Percentiles rank a stretch among this genome's conserved stretches.
These are phyloP conservation scores for Epichloe glyceriae DNA, from an alignment of 2,329 filamentous ascomycete species.

Conservation along the genomic window DNA sequence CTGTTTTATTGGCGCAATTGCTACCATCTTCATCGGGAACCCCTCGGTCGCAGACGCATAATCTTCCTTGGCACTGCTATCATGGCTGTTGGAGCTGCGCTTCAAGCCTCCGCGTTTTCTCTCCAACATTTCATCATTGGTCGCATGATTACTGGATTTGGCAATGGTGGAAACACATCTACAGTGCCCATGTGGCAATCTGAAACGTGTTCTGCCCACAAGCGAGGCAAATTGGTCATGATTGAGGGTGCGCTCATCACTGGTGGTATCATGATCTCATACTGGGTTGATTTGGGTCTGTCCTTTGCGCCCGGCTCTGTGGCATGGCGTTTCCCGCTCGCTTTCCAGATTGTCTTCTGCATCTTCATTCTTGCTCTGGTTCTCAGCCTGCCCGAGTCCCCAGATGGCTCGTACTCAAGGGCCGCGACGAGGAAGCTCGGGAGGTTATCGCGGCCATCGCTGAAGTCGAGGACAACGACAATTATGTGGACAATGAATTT, in stretches of 20 bases:
- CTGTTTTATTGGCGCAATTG: slow-evolving; percentile 50
- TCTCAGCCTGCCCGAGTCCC: slow-evolving; percentile 40
- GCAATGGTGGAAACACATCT: slow-evolving; percentile 44
- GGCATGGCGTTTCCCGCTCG: slow-evolving; percentile 46
- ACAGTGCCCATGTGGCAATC: slow-evolving; percentile 48
- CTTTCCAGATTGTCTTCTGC: slow-evolving; percentile 42
- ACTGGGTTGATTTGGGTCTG: slow-evolving; percentile 48
- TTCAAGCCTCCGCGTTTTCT: slow-evolving; percentile 44
- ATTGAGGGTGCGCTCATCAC: slow-evolving; percentile 46
- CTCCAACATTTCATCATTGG: slow-evolving; percentile 43
- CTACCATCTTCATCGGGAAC: slow-evolving; percentile 54
- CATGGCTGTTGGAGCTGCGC: slow-evolving; percentile 42
- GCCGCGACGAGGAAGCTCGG: slow-evolving; percentile 32
- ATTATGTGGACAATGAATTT: slow-evolving; percentile 45
- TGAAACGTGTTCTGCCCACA: slow-evolving; percentile 43
- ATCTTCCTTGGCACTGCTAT: slow-evolving; percentile 47
- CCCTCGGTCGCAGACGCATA: slow-evolving; percentile 44
- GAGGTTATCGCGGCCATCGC: slow-evolving; percentile 39
- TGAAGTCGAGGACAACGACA: slow-evolving; percentile 38
- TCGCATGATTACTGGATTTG: slow-evolving; percentile 45
- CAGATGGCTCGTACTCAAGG: slow-evolving; percentile 33
- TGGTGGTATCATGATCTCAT: slow-evolving; percentile 41
- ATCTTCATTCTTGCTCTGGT: slow-evolving; percentile 42
- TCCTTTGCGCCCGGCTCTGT: slow-evolving; percentile 31
- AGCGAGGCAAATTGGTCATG: slow-evolving; percentile 48